Percentiles rank a stretch among this genome's conserved stretches.
These are phyloP conservation scores for Sarocladiaceae sp. DNA, from an alignment of 2,329 filamentous ascomycete genomes.

Conservation along the genomic window DNA sequence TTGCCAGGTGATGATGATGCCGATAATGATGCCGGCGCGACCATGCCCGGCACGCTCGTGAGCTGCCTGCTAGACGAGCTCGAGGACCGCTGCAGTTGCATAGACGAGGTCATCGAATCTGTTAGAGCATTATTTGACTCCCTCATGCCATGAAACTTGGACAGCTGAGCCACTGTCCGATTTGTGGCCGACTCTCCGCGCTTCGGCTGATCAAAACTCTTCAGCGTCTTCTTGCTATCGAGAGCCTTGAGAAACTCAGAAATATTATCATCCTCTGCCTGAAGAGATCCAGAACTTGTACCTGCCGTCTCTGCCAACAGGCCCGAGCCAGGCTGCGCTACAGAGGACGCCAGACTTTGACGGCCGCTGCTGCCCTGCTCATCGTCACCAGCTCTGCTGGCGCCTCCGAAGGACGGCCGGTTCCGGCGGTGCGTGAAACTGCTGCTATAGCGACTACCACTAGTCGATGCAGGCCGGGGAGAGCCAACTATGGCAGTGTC, in stretches of 20 bases:
- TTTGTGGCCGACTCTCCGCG: conserved; percentile 65
- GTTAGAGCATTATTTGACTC: conserved; percentile 85
- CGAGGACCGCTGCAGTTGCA: conserved; percentile 76
- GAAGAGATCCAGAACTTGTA: conserved; percentile 59
- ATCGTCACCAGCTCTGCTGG: conserved; percentile 60
- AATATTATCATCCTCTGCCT: conserved; percentile 84
- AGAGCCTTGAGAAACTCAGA: conserved; percentile 87
- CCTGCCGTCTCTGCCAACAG: conserved; percentile 65
- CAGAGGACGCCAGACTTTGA: conserved; percentile 65
- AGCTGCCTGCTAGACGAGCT: conserved; percentile 61
- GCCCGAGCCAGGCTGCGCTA: conserved; percentile 69
- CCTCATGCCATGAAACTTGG: conserved; percentile 80
- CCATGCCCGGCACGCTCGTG: conserved; percentile 57
- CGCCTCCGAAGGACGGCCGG: conserved; percentile 68
- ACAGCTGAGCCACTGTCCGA: conserved; percentile 71
- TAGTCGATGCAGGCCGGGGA: conserved; percentile 70
- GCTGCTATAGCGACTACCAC: conserved; percentile 68
- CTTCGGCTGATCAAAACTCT: conserved; percentile 65
- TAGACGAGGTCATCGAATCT: conserved; percentile 88
- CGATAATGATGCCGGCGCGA: conserved; percentile 69
- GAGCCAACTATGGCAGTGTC: conserved; percentile 66
- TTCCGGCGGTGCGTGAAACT: conserved; percentile 84
- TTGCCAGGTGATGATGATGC: conserved; percentile 86
- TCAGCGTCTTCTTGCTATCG: conserved; percentile 80
- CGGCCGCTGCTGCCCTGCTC: conserved; percentile 77